Conservation (phyloP, 2,329 filamentous ascomycete genomes). For the Monosporascus sp. region DNA sequence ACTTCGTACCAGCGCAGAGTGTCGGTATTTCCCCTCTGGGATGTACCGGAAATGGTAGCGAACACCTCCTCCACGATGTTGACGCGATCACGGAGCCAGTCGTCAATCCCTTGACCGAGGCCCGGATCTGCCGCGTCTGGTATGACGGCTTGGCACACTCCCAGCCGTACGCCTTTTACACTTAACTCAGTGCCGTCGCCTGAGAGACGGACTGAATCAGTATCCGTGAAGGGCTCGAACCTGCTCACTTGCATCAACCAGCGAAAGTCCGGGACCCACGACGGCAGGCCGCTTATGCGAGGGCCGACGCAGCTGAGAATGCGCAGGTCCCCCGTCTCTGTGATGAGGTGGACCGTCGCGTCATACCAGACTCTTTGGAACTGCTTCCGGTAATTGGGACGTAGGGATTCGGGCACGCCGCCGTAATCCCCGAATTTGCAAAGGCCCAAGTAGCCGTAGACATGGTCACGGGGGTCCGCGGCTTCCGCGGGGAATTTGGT, state of each 20-base stretch:
- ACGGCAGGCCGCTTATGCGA: not conserved
- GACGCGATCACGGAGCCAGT: too few relatives aligned
- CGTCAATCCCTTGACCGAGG: too few relatives aligned
- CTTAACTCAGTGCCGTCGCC: not conserved
- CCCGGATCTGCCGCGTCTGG: not conserved
- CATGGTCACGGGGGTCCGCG: not conserved
- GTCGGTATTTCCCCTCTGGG: too few relatives aligned
- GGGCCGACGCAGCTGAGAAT: not conserved
- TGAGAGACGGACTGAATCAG: not conserved
- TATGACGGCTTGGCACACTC: not conserved
- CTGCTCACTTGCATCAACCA: not conserved
- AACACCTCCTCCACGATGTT: too few relatives aligned
- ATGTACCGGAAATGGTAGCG: too few relatives aligned
- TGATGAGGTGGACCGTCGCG: not conserved
- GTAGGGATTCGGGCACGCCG: not conserved
- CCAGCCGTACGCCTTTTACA: not conserved
- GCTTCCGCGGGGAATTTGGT: not conserved
- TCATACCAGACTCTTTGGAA: not conserved
- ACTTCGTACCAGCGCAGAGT: too few relatives aligned
- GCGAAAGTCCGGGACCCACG: not conserved
- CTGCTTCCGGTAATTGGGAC: not conserved
- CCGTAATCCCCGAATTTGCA: not conserved
- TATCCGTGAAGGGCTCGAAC: not conserved
- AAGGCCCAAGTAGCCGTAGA: not conserved
- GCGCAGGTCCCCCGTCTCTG: not conserved